Evolutionary conservation across 441 rosid genomes (phyloP).

Genomic region (Erodium chrysanthum): DNA sequence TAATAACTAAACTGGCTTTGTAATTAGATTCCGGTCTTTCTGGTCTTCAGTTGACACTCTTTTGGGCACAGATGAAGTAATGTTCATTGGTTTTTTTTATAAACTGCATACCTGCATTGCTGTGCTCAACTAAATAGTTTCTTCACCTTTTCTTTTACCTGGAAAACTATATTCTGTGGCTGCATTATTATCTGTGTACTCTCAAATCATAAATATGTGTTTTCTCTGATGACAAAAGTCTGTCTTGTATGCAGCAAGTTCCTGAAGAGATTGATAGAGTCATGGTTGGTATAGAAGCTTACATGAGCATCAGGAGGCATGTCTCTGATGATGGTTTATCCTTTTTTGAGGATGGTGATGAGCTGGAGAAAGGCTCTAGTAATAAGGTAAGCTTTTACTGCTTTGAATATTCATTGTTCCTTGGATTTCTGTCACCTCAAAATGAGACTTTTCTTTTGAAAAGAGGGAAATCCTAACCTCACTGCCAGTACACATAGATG

Average conservation of each 20-base stretch:
- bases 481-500: background rate
- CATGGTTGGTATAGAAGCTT: constrained; percentile 85
- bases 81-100: background rate
- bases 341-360: constrained; percentile 58
- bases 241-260: constrained; percentile 67
- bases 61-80: no score
- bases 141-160: no score
- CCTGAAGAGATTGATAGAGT: constrained; percentile 96
- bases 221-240: background rate
- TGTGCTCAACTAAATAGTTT: background rate
- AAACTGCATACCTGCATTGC: background rate
- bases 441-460: background rate
- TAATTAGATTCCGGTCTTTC: no score
- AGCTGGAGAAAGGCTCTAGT: constrained; percentile 33
- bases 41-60: no score
- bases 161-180: background rate
- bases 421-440: background rate
- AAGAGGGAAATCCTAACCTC: background rate
- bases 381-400: constrained; percentile 46
- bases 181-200: background rate
- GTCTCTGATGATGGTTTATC: constrained; percentile 57
- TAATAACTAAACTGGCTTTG: no score
- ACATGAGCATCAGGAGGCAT: constrained; percentile 83
- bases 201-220: background rate
- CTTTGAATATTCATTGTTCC: background rate